A percentile compares a stretch with the other conserved stretches of the same genome.
Evolutionary conservation across 805 yeast species (phyloP).

Genomic region (Candida hungchunana): DNA sequence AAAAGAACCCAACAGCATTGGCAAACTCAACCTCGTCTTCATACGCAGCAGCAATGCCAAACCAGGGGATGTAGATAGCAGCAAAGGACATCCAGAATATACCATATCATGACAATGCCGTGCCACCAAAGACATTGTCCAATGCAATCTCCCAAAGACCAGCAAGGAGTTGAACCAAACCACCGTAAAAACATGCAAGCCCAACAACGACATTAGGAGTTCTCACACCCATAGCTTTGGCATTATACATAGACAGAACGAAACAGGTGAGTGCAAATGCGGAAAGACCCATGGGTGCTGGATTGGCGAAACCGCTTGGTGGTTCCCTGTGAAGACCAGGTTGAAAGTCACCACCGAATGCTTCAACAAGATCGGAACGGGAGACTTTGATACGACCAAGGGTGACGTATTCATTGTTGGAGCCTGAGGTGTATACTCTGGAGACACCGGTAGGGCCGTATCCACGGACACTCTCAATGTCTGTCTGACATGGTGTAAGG

Average conservation of each 20-base stretch:
- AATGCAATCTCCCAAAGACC: slow-evolving; percentile 64
- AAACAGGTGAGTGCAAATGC: slow-evolving; percentile 64
- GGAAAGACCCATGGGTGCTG: slow-evolving; percentile 60
- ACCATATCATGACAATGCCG: slow-evolving; percentile 59
- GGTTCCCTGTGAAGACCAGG: slow-evolving; percentile 65
- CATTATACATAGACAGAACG: slow-evolving; percentile 51
- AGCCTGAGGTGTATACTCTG: slow-evolving; percentile 34
- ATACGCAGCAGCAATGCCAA: slow-evolving; percentile 57
- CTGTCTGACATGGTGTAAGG: no score
- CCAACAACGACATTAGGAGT: slow-evolving; percentile 53
- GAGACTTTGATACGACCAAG: slow-evolving; percentile 71
- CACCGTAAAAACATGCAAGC: slow-evolving; percentile 60
- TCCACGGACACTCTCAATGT: no score
- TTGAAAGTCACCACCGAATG: slow-evolving; percentile 81
- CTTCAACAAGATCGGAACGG: slow-evolving; percentile 52
- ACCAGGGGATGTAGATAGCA: slow-evolving; percentile 53
- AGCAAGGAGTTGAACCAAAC: slow-evolving; percentile 53
- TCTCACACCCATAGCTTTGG: slow-evolving; percentile 48
- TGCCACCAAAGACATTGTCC: slow-evolving; percentile 66
- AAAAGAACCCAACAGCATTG: slow-evolving; percentile 54
- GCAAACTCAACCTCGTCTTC: slow-evolving; percentile 33
- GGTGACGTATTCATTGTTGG: slow-evolving; percentile 59
- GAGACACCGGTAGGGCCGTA: no score
- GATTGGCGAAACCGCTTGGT: slow-evolving; percentile 55
- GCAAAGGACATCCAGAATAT: slow-evolving; percentile 68